Conservation (phyloP, 129 eudicot genomes). For the Calendula officinalis region DNA sequence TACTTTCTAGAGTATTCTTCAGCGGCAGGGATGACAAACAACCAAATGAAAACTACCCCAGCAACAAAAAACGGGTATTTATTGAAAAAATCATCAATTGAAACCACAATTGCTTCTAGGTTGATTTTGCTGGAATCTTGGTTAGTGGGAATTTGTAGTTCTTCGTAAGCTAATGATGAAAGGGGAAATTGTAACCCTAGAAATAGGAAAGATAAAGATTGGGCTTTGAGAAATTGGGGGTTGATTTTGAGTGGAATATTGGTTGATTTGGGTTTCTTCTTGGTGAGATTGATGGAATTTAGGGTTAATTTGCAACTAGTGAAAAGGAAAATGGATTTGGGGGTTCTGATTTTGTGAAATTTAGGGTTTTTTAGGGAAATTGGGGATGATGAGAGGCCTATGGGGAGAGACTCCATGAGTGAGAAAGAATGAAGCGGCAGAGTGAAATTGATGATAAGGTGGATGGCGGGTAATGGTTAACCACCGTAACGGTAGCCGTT, state of each 20-base stretch:
- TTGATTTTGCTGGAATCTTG: constrained; percentile 58
- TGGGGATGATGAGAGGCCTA: constrained; percentile 63
- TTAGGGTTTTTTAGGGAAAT: constrained; percentile 34
- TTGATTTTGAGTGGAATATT: constrained; percentile 19
- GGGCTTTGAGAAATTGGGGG: constrained; percentile 15
- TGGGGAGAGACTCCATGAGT: constrained; percentile 66
- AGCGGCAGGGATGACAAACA: constrained; percentile 61
- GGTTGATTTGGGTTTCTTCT: constrained; percentile 29
- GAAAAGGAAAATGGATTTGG: constrained; percentile 33
- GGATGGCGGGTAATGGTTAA: constrained; percentile 22
- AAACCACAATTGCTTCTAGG: constrained; percentile 60
- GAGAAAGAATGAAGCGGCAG: background rate
- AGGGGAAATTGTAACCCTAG: constrained; percentile 42
- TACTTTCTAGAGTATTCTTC: constrained; percentile 58
- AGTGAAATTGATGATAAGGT: constrained; percentile 30
- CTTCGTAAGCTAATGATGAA: constrained; percentile 35
- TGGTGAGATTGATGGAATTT: constrained; percentile 16
- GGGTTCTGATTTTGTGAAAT: constrained; percentile 34
- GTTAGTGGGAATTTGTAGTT: constrained; percentile 21
- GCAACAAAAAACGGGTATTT: constrained; percentile 80
- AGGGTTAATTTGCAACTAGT: constrained; percentile 29
- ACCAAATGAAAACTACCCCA: constrained; percentile 74
- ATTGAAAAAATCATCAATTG: constrained; percentile 77
- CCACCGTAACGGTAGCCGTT: background rate
- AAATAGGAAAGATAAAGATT: constrained; percentile 30